A percentile compares a stretch with the other conserved stretches of the same genome.
These are phyloP conservation scores for Volutella citrinella DNA, from an alignment of 2,329 filamentous ascomycete genomes.

Conservation along the genomic window DNA sequence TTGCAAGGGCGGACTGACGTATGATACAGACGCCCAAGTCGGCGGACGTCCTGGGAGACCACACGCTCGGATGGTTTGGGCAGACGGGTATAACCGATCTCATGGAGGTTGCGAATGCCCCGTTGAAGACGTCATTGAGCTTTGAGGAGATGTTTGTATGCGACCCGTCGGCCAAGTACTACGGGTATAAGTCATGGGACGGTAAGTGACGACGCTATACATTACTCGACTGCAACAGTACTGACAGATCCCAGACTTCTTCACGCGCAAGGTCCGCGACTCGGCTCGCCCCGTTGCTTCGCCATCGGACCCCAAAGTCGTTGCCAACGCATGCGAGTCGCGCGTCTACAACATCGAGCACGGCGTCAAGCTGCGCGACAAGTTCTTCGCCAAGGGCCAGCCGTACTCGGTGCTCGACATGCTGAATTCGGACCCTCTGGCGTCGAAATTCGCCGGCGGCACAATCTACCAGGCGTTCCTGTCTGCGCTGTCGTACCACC, in stretches of 20 bases:
- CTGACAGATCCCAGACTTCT: slow-evolving; percentile 47
- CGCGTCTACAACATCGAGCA: slow-evolving; percentile 51
- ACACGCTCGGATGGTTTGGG: slow-evolving; percentile 54
- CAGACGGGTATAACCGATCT: slow-evolving; percentile 44
- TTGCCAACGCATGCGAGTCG: slow-evolving; percentile 65
- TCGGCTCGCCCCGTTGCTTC: slow-evolving; percentile 54
- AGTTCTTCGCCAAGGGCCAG: slow-evolving; percentile 68
- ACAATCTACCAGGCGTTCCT: slow-evolving; percentile 72
- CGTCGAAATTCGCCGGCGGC: slow-evolving; percentile 56
- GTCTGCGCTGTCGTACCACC: slow-evolving; percentile 65
- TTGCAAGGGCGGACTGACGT: not conserved
- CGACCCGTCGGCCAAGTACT: slow-evolving; percentile 49
- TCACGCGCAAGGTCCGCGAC: slow-evolving; percentile 56
- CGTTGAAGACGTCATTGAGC: slow-evolving; percentile 36
- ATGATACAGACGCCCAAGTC: slow-evolving; percentile 46
- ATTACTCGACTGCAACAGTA: not conserved
- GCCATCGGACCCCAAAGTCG: slow-evolving; percentile 50
- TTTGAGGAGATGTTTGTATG: slow-evolving; percentile 63
- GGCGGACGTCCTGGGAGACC: slow-evolving; percentile 44
- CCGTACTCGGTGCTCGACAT: slow-evolving; percentile 65
- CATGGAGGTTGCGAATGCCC: slow-evolving; percentile 49
- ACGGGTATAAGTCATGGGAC: slow-evolving; percentile 67
- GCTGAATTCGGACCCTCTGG: slow-evolving; percentile 53
- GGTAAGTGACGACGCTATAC: too few relatives aligned
- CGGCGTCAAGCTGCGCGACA: slow-evolving; percentile 52